Percentiles rank a stretch among this genome's conserved stretches.
Conservation (phyloP, 345 rosid species). For the Eucalyptus viminalis region DNA sequence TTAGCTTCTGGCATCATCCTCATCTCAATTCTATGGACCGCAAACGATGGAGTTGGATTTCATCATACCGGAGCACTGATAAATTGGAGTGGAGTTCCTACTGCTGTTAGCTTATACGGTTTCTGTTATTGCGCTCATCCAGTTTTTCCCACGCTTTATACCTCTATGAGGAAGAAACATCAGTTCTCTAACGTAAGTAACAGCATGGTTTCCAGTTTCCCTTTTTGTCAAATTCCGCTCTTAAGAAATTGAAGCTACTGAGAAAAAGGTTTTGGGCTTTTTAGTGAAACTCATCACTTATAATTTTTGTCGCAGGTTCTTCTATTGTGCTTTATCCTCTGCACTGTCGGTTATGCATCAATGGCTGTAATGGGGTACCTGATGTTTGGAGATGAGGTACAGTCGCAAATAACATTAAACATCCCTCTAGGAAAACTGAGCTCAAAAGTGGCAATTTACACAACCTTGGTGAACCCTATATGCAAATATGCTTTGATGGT, state of each 20-base stretch:
- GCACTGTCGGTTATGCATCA: background rate
- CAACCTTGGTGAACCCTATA: conserved; percentile 7
- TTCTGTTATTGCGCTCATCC: conserved; percentile 96
- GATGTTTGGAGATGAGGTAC: conserved; percentile 8
- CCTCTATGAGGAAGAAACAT: conserved; percentile 63
- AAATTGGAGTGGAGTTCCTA: conserved; percentile 46
- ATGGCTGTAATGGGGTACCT: conserved; percentile 18
- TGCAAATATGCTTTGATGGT: conserved; percentile 14
- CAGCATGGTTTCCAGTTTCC: background rate
- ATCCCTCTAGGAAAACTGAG: conserved; percentile 1
- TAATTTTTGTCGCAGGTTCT: conserved; percentile 4
- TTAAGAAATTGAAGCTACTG: background rate
- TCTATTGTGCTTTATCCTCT: conserved; percentile 3
- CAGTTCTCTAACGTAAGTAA: conserved; percentile 72
- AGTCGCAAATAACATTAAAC: conserved; percentile 14
- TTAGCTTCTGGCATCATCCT: conserved; percentile 69
- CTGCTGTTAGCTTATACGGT: conserved; percentile 75
- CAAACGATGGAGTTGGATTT: conserved; percentile 64
- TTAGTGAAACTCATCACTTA: background rate
- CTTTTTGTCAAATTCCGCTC: background rate
- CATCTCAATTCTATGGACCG: conserved; percentile 52
- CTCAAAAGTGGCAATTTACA: conserved; percentile 14
- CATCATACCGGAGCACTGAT: conserved; percentile 26
- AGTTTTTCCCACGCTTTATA: conserved; percentile 74
- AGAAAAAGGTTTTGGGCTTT: background rate